These are phyloP conservation scores for Pseudocercospora fijiensis DNA, from an alignment of 2,329 filamentous ascomycete genomes.

Conservation along the genomic window DNA sequence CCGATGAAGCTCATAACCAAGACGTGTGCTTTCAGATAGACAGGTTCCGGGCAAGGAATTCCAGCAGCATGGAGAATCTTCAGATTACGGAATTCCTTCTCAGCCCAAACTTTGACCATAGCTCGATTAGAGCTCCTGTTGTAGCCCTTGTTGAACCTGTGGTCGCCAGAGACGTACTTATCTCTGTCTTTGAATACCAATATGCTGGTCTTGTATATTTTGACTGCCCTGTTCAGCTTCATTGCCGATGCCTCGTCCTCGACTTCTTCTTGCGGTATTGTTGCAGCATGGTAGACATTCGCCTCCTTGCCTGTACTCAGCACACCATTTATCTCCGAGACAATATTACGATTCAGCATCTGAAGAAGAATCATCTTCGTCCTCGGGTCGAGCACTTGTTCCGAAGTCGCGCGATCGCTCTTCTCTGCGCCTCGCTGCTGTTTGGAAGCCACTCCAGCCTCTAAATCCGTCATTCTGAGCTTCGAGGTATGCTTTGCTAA, in stretches of 20 bases:
- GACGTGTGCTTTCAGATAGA: constrained; percentile 88
- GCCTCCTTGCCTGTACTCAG: constrained; percentile 97
- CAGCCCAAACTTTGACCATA: constrained; percentile 98
- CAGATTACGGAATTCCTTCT: constrained; percentile 96
- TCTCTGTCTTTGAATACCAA: constrained; percentile 97
- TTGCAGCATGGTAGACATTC: constrained; percentile 91
- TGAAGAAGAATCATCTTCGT: constrained; percentile 94
- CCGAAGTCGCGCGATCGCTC: constrained; percentile 86
- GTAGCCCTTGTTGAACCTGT: constrained; percentile 84
- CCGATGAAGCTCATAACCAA: constrained; percentile 93
- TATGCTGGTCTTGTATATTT: constrained; percentile 98
- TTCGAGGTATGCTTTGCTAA: constrained; percentile 82
- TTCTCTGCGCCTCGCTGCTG: constrained; percentile 59
- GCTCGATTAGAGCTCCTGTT: constrained; percentile 93
- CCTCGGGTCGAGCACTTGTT: constrained; percentile 89
- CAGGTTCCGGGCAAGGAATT: constrained; percentile 86
- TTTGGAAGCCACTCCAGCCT: constrained; percentile 52
- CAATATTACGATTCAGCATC: constrained; percentile 87
- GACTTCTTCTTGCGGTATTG: constrained; percentile 56
- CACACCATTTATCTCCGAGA: constrained; percentile 91
- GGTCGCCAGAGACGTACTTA: constrained; percentile 92
- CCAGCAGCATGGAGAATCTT: constrained; percentile 78
- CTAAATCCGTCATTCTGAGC: constrained; percentile 70
- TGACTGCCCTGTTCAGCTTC: constrained; percentile 78
- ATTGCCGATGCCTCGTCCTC: constrained; percentile 46